Percentiles rank a stretch among this genome's conserved stretches.
Conservation (phyloP, 202 grass and related monocot species). For the Zizania palustris region DNA sequence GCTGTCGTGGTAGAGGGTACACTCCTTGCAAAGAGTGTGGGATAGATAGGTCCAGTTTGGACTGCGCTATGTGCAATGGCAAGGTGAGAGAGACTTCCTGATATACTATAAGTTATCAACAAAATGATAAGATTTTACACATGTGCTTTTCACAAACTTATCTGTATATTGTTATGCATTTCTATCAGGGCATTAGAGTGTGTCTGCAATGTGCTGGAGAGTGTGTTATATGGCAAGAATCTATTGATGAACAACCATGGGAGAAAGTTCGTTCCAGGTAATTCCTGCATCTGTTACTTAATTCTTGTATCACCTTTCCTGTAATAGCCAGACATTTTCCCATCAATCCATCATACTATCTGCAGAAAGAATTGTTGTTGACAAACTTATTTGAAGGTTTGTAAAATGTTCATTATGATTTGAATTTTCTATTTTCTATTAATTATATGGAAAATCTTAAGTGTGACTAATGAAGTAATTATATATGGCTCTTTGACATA, state of each 20-base stretch:
- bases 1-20: conserved; percentile 84
- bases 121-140: conserved; percentile 2
- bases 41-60: conserved; percentile 76
- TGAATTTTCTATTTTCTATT: conserved; percentile 18
- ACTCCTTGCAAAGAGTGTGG: conserved; percentile 77
- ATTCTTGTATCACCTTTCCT: background rate
- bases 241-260: conserved; percentile 89
- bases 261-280: conserved; percentile 89
- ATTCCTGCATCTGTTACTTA: conserved; percentile 13
- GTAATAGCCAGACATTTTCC: conserved; percentile 2
- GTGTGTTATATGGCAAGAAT: conserved; percentile 98
- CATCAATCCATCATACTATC: background rate
- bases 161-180: conserved; percentile 20
- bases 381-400: conserved; percentile 17
- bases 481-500: conserved; percentile 19
- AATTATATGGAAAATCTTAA: conserved; percentile 6
- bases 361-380: background rate
- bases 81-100: conserved; percentile 55
- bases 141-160: conserved; percentile 16
- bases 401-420: background rate
- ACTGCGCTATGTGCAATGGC: conserved; percentile 79
- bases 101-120: conserved; percentile 26
- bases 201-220: conserved; percentile 74
- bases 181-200: conserved; percentile 70
- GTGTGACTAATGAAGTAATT: conserved; percentile 6